phyloP scores from a whole-genome alignment of 2,329 filamentous ascomycete species.

The Penicillium brasilianum region DNA sequence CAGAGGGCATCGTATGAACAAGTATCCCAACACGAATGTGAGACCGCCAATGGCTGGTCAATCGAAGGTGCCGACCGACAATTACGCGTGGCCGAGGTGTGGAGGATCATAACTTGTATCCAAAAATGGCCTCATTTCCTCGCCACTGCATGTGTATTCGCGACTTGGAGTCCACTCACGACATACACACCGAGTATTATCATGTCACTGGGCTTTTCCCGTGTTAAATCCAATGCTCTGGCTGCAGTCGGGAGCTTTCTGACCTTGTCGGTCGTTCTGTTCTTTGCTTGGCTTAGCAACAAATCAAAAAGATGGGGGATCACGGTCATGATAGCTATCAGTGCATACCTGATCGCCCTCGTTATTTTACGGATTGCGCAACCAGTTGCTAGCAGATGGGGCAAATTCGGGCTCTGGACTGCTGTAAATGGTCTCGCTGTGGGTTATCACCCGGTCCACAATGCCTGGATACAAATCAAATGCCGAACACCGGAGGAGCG shows the following conservation, averaged over 20 bases:
- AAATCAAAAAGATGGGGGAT: conserved; percentile 51
- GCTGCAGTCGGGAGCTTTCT: conserved; percentile 49
- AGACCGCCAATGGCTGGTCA: not conserved
- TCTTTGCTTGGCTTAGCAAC: conserved; percentile 57
- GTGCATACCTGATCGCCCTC: conserved; percentile 53
- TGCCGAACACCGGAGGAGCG: conserved; percentile 54
- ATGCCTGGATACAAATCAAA: conserved; percentile 60
- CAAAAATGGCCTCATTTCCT: conserved; percentile 57
- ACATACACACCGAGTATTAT: conserved; percentile 54
- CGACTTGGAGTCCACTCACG: conserved; percentile 59
- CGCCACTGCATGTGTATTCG: conserved; percentile 57
- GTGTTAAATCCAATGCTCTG: conserved; percentile 55
- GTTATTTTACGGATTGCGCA: conserved; percentile 50
- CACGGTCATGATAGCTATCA: conserved; percentile 52
- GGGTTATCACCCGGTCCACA: conserved; percentile 60
- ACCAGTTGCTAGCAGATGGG: conserved; percentile 55
- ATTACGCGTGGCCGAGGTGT: not conserved
- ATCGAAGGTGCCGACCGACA: not conserved
- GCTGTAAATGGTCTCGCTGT: conserved; percentile 58
- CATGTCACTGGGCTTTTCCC: conserved; percentile 53
- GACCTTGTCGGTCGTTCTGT: conserved; percentile 54
- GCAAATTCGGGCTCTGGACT: conserved; percentile 58
- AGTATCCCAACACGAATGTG: not conserved
- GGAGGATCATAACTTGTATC: conserved; percentile 50
- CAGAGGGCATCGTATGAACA: not conserved